phyloP scores from a whole-genome alignment of 441 rosid species.

The Aleurites moluccanus region DNA sequence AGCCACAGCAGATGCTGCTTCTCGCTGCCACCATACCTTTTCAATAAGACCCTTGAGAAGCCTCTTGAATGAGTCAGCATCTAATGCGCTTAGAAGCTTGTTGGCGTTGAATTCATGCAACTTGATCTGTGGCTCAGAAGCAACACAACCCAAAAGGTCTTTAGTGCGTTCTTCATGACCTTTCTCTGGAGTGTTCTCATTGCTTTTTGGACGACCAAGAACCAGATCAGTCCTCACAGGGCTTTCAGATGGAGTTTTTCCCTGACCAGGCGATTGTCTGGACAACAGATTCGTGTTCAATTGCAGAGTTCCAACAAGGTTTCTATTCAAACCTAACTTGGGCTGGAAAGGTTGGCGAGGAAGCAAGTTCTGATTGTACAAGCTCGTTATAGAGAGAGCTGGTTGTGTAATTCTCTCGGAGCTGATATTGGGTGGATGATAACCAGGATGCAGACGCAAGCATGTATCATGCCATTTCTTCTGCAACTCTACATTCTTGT shows the following conservation, averaged over 20 bases:
- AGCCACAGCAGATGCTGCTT: slow-evolving; percentile 84
- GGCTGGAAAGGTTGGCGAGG: slow-evolving; percentile 62
- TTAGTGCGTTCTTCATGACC: slow-evolving; percentile 37
- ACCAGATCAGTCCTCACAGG: slow-evolving; percentile 84
- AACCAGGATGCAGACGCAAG: slow-evolving; percentile 57
- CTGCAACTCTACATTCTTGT: slow-evolving; percentile 58
- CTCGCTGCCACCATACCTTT: slow-evolving; percentile 92
- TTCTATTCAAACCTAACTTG: slow-evolving; percentile 50
- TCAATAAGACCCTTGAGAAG: slow-evolving; percentile 73
- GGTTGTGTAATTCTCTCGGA: slow-evolving; percentile 44
- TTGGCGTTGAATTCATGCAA: slow-evolving; percentile 41
- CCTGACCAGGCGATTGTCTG: slow-evolving; percentile 29
- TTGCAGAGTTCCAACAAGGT: slow-evolving; percentile 38
- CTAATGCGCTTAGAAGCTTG: slow-evolving; percentile 44
- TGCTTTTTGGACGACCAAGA: slow-evolving; percentile 61
- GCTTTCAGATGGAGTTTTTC: slow-evolving; percentile 57
- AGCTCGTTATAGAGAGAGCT: slow-evolving; percentile 45
- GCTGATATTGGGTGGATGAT: slow-evolving; percentile 41
- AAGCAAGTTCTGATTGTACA: slow-evolving; percentile 49
- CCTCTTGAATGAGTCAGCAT: slow-evolving; percentile 72
- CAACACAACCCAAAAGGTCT: slow-evolving; percentile 67
- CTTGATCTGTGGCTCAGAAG: slow-evolving; percentile 56
- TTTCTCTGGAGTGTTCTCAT: slow-evolving; percentile 39
- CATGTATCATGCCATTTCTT: slow-evolving; percentile 84
- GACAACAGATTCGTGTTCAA: slow-evolving; percentile 36